Evolutionary conservation across 345 rosid genomes (phyloP), one percentile per base, ranked within the genome.

Genomic region (Salix suchowensis): DNA sequence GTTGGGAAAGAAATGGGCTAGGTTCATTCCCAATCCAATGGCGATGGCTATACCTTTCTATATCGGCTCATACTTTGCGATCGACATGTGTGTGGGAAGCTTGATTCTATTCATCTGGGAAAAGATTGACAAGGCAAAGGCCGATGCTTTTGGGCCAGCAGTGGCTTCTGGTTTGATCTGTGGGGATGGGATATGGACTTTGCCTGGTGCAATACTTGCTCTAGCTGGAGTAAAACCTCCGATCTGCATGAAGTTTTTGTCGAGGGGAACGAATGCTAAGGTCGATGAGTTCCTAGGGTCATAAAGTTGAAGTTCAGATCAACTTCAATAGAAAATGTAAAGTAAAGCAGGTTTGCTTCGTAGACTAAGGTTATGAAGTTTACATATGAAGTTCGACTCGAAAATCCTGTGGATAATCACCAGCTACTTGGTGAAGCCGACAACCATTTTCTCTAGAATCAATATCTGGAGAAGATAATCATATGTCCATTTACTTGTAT

Each of bases 31-130:
- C 14, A 69, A 82, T 8, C 89, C 87, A 6, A 84, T 86, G 89
- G 86, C 86, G 21, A 77, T 86, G 89, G 86, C 86, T 15, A 71
- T 76, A 26, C 87, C 89, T 2, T 84, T 87, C 81, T 84, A 80
- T 73, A 28, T 81, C 1, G 87, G 87, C 55, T 68, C 82, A 2
- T 87, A 81, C 81, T 82, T 87, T 61, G 83, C 89, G 37, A 79
- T 87, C 2, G 87, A 87, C n/a, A 87, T 87, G 87, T 87, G 85
- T 37, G 61, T 81, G 13, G 89, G 89, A 39, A 82, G 76, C 14
- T 54, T 79, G 73, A 70, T 87, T 1, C 52, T 82, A 69, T 82
- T 80, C 30, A 67, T 80, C 3, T 86, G 89, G 87, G 81, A 78
- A 65, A 76, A 40, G 50, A 15, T 77, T 0, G 61, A 80, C 81